These are phyloP conservation scores for Polyporus tsugae DNA, from an alignment of 1,284 basidiomycete genomes.

Conservation along the genomic window DNA sequence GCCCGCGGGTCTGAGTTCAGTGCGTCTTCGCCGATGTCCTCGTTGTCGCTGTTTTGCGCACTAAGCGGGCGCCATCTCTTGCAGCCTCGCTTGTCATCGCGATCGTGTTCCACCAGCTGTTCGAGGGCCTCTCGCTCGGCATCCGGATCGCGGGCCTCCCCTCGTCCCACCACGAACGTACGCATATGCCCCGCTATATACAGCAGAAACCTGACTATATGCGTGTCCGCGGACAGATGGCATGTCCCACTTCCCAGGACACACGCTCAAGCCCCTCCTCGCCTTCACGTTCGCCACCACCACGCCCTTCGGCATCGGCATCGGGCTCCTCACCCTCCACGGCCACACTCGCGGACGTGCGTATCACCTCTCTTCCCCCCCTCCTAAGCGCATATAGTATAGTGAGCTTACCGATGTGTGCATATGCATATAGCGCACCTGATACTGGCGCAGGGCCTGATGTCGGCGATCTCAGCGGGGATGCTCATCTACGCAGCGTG, in stretches of 20 bases:
- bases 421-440: constrained; percentile 49
- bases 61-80: not conserved
- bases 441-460: constrained; percentile 67
- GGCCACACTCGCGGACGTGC: constrained; percentile 42
- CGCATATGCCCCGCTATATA: constrained; percentile 25
- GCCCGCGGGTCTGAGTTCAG: constrained; percentile 74
- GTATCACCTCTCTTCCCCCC: constrained; percentile 15
- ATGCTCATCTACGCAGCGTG: constrained; percentile 82
- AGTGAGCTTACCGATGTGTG: constrained; percentile 12
- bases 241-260: constrained; percentile 30
- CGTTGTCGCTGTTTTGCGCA: constrained; percentile 12
- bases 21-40: constrained; percentile 46
- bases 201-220: not conserved
- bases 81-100: constrained; percentile 76
- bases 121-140: constrained; percentile 81
- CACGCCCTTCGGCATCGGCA: constrained; percentile 69
- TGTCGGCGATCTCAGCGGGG: constrained; percentile 80
- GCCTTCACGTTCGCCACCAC: constrained; percentile 74
- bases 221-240: constrained; percentile 14
- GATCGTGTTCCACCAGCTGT: constrained; percentile 81
- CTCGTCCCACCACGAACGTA: constrained; percentile 39
- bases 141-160: constrained; percentile 78
- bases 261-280: constrained; percentile 59
- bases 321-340: constrained; percentile 55
- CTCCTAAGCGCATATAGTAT: constrained; percentile 9